phyloP scores from a whole-genome alignment of 2,329 filamentous ascomycete genomes.

The Tolypocladium pustulatum region DNA sequence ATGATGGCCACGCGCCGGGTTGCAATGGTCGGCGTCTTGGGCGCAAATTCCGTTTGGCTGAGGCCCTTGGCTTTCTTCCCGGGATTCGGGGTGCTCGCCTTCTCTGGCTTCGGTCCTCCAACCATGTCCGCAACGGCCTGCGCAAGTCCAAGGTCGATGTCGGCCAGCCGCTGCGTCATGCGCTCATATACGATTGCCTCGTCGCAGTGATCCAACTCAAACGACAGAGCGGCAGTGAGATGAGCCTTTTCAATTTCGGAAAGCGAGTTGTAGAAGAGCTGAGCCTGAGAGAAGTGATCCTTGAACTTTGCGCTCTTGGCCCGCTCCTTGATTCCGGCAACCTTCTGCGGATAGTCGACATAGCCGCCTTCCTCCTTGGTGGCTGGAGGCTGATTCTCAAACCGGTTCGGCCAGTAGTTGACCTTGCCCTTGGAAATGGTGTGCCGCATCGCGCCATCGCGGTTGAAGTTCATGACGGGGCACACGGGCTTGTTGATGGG shows the following conservation, averaged over 20 bases:
- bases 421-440: background rate
- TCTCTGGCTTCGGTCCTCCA: conserved; percentile 49
- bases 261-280: conserved; percentile 75
- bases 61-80: conserved; percentile 57
- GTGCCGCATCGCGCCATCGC: conserved; percentile 33
- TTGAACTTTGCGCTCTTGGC: conserved; percentile 63
- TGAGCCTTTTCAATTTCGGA: conserved; percentile 59
- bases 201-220: conserved; percentile 74
- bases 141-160: conserved; percentile 63
- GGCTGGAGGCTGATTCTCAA: conserved; percentile 55
- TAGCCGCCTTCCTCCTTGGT: conserved; percentile 54
- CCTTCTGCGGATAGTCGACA: conserved; percentile 50
- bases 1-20: conserved; percentile 65
- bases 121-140: conserved; percentile 60
- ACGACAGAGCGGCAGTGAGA: conserved; percentile 59
- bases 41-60: conserved; percentile 58
- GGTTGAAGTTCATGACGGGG: conserved; percentile 65
- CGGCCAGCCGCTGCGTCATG: conserved; percentile 54
- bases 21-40: conserved; percentile 54
- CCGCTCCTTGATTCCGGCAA: conserved; percentile 61
- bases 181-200: conserved; percentile 67
- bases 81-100: conserved; percentile 45
- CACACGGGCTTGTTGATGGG: conserved; percentile 69
- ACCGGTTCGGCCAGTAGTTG: conserved; percentile 11
- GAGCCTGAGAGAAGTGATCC: conserved; percentile 68